These are phyloP conservation scores for Spiromastix sp. DNA, from an alignment of 2,329 filamentous ascomycete species.

Conservation along the genomic window DNA sequence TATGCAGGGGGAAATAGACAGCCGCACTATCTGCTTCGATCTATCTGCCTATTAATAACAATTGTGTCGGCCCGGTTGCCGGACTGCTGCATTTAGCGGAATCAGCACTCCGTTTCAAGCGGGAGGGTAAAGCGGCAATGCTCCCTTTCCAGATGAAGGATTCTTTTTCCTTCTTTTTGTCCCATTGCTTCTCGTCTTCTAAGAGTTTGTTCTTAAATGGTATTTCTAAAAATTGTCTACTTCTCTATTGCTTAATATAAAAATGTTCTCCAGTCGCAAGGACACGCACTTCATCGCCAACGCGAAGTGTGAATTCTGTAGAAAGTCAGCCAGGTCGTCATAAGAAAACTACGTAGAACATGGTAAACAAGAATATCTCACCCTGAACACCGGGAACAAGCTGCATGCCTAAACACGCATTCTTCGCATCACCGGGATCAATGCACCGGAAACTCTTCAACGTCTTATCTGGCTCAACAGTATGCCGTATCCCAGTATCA, in stretches of 20 bases:
- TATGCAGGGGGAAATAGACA: no score
- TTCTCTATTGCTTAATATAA: slow-evolving; percentile 24
- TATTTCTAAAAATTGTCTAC: no score
- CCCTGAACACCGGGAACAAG: slow-evolving; percentile 26
- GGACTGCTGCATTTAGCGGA: no score
- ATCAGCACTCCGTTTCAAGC: no score
- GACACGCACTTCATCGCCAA: slow-evolving; percentile 31
- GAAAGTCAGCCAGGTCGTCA: neutral
- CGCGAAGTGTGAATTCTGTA: slow-evolving; percentile 23
- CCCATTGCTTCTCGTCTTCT: no score
- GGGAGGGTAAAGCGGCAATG: no score
- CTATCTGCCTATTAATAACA: no score
- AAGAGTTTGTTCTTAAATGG: no score
- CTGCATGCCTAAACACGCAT: slow-evolving; percentile 46
- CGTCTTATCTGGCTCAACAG: slow-evolving; percentile 37
- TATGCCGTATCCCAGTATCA: slow-evolving; percentile 40
- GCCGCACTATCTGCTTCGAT: no score
- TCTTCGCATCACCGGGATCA: slow-evolving; percentile 38
- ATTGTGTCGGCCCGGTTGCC: no score
- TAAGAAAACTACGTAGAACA: neutral
- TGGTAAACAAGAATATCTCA: slow-evolving; percentile 11
- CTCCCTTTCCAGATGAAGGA: no score
- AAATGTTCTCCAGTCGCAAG: slow-evolving; percentile 33
- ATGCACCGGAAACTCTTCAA: slow-evolving; percentile 41
- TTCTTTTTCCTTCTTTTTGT: no score